Percentiles rank a stretch among this genome's conserved stretches.
Evolutionary conservation across 257 asterid genomes (phyloP).

Genomic region (Solanum piurae): DNA sequence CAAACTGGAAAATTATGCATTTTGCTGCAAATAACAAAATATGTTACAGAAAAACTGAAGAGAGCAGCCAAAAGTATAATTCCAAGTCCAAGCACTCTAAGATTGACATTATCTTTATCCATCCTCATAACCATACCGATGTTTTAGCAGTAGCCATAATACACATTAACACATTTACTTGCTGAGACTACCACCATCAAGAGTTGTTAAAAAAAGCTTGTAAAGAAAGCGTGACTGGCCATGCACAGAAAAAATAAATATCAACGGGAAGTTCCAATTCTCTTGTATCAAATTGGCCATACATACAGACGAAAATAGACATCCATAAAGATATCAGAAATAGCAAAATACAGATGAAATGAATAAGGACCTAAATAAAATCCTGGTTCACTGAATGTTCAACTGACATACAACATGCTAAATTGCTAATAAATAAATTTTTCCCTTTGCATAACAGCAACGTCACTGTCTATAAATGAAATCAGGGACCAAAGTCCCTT

Average conservation of each 20-base stretch:
- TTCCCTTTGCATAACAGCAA: background rate
- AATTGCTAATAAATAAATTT: background rate
- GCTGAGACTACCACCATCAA: background rate
- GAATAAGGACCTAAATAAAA: background rate
- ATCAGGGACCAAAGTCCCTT: background rate
- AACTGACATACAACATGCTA: background rate
- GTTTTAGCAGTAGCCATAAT: background rate
- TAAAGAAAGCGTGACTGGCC: background rate
- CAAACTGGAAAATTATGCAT: background rate
- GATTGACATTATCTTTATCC: background rate
- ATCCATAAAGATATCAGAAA: background rate
- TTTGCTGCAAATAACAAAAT: background rate
- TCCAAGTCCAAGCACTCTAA: background rate
- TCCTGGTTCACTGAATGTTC: background rate
- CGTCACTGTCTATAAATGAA: background rate
- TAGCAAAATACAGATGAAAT: background rate
- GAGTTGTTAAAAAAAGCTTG: background rate
- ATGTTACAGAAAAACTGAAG: background rate
- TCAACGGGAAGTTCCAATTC: background rate
- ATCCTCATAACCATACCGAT: background rate
- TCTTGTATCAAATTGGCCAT: background rate
- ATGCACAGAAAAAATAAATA: background rate
- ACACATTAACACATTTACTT: background rate
- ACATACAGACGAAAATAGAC: background rate
- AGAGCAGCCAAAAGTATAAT: background rate